phyloP scores from a whole-genome alignment of 352 stramenopile genomes.

The Thraustochytrium striatum region DNA sequence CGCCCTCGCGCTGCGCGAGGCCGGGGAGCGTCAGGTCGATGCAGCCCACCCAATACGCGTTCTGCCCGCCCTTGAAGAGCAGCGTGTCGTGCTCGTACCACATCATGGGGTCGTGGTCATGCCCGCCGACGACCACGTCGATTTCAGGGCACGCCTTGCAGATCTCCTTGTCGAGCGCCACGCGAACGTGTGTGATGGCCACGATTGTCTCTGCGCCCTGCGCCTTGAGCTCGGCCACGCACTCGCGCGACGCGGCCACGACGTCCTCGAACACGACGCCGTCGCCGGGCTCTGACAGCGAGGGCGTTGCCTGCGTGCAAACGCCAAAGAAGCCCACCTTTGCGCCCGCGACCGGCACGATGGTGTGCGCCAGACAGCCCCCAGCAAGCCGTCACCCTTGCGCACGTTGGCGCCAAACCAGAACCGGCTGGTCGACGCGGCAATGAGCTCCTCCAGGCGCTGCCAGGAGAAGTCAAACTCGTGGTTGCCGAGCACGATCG shows the following conservation, averaged over 20 bases:
- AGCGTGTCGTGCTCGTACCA: constrained; percentile 71
- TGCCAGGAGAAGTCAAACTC: constrained; percentile 58
- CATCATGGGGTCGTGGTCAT: constrained; percentile 83
- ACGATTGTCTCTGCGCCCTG: constrained; percentile 73
- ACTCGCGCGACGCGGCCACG: constrained; percentile 27
- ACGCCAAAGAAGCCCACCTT: constrained; percentile 56
- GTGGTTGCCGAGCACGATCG: constrained; percentile 56
- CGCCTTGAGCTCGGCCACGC: constrained; percentile 62
- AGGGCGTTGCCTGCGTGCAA: constrained; percentile 53
- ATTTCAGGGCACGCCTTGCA: constrained; percentile 66
- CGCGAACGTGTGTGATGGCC: constrained; percentile 72
- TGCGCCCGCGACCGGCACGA: constrained; percentile 5
- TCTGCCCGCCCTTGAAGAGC: constrained; percentile 81
- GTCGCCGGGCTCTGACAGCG: constrained; percentile 52
- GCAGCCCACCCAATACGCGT: constrained; percentile 73
- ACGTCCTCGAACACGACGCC: constrained; percentile 54
- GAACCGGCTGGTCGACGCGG: constrained; percentile 48
- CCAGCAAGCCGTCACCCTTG: constrained; percentile 40
- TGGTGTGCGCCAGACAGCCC: neutral
- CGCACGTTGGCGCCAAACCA: constrained; percentile 57
- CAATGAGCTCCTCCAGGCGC: constrained; percentile 51
- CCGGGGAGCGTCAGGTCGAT: constrained; percentile 67
- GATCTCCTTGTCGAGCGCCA: constrained; percentile 68
- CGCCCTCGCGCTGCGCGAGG: neutral
- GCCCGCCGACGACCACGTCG: constrained; percentile 76